Evolutionary conservation across 805 yeast genomes (phyloP).

Genomic region (Sugiyamaella marilandica): DNA sequence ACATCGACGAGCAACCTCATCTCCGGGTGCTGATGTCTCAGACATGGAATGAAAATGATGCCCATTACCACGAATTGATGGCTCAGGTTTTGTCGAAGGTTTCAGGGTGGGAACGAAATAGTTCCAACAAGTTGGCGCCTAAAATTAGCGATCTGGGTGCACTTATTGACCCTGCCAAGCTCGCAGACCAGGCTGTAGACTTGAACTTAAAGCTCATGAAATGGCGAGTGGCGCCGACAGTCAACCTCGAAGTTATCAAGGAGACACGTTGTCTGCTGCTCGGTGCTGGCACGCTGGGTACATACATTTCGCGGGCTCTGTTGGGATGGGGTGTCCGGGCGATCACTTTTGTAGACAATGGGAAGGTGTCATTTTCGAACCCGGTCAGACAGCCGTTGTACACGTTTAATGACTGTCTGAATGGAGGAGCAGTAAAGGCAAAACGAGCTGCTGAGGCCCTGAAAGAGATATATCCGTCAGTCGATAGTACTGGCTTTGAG

Average conservation of each 20-base stretch:
- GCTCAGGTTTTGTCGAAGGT: slow-evolving; percentile 55
- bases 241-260: slow-evolving; percentile 64
- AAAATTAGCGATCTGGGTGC: slow-evolving; percentile 78
- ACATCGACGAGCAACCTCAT: slow-evolving; percentile 11
- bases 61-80: slow-evolving; percentile 58
- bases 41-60: slow-evolving; percentile 87
- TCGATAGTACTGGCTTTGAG: slow-evolving; percentile 54
- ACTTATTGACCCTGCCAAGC: slow-evolving; percentile 69
- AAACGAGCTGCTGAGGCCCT: slow-evolving; percentile 68
- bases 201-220: slow-evolving; percentile 88
- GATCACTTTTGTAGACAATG: slow-evolving; percentile 86
- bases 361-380: slow-evolving; percentile 82
- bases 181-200: slow-evolving; percentile 91
- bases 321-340: slow-evolving; percentile 92
- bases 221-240: slow-evolving; percentile 87
- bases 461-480: slow-evolving; percentile 72
- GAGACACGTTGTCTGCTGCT: slow-evolving; percentile 62
- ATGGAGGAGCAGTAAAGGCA: slow-evolving; percentile 77
- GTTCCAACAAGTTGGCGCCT: slow-evolving; percentile 66
- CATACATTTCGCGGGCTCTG: slow-evolving; percentile 79
- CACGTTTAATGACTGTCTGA: slow-evolving; percentile 71
- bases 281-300: slow-evolving; percentile 97
- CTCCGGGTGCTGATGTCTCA: slow-evolving; percentile 28
- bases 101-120: slow-evolving; percentile 89
- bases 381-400: slow-evolving; percentile 94